Percentiles rank a stretch among this genome's conserved stretches.
These are phyloP conservation scores for Mixia osmundae DNA, from an alignment of 1,284 basidiomycete genomes.

Conservation along the genomic window DNA sequence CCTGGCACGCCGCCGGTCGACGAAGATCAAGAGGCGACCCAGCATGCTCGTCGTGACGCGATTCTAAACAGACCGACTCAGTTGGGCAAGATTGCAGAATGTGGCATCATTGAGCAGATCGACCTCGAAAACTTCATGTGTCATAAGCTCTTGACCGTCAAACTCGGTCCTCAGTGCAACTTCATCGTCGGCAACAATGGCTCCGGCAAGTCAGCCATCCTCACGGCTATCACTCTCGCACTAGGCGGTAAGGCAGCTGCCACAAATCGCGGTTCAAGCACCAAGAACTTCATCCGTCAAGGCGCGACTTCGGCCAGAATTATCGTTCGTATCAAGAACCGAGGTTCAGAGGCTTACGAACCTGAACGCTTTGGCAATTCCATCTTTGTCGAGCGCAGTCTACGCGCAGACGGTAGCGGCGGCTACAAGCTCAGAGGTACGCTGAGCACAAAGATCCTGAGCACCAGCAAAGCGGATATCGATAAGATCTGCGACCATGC, in stretches of 20 bases:
- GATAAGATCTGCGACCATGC: constrained; percentile 74
- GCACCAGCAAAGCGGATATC: constrained; percentile 63
- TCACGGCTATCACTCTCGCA: constrained; percentile 80
- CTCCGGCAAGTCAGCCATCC: constrained; percentile 78
- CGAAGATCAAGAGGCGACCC: no score
- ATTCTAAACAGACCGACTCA: no score
- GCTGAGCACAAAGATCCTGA: constrained; percentile 37
- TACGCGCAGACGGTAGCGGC: constrained; percentile 39
- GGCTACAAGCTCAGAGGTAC: constrained; percentile 58
- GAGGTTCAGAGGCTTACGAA: constrained; percentile 67
- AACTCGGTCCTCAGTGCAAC: no score
- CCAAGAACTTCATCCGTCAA: constrained; percentile 12
- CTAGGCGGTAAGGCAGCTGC: constrained; percentile 74
- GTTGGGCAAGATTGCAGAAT: no score
- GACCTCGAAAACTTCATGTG: no score
- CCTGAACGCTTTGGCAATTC: constrained; percentile 57
- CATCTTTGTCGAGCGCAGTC: constrained; percentile 71
- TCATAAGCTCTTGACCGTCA: no score
- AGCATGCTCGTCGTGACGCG: no score
- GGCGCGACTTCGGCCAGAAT: constrained; percentile 29
- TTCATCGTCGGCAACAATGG: constrained; percentile 73
- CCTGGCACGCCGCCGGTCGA: no score
- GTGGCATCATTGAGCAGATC: no score
- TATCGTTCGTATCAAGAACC: constrained; percentile 57
- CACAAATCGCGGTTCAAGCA: constrained; percentile 28